phyloP scores from a whole-genome alignment of 192 early-diverging fungal genomes.

The Rhizophagus clarus region DNA sequence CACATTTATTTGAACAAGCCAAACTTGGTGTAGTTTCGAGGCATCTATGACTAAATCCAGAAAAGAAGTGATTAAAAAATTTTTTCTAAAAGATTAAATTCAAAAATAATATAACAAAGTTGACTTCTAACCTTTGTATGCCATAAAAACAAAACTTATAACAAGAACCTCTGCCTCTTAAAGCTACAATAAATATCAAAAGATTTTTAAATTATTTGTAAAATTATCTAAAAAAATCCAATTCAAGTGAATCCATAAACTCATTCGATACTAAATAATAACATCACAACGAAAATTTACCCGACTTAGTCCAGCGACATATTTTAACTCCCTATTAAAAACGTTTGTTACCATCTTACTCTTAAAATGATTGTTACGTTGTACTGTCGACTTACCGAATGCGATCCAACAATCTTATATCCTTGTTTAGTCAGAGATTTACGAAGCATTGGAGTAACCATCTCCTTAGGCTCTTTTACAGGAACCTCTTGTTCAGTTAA shows the following conservation, averaged over 20 bases:
- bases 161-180: constrained; percentile 72
- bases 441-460: constrained; percentile 71
- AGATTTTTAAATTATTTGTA: background rate
- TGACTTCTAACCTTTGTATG: constrained; percentile 51
- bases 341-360: background rate
- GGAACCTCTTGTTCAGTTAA: constrained; percentile 43
- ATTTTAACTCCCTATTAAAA: constrained; percentile 62
- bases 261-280: background rate
- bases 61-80: background rate
- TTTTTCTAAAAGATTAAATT: background rate
- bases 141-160: constrained; percentile 82
- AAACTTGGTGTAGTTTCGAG: constrained; percentile 78
- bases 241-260: background rate
- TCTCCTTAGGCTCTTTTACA: constrained; percentile 56
- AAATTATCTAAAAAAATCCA: background rate
- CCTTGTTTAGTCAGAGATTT: constrained; percentile 73
- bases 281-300: background rate
- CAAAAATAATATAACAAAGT: background rate
- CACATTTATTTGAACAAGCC: constrained; percentile 79
- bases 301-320: constrained; percentile 77
- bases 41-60: constrained; percentile 51
- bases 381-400: constrained; percentile 37
- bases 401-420: constrained; percentile 73
- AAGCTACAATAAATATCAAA: constrained; percentile 33
- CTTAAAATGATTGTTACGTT: background rate